phyloP scores from a whole-genome alignment of 306 rosid genomes.

The Prunus mume region DNA sequence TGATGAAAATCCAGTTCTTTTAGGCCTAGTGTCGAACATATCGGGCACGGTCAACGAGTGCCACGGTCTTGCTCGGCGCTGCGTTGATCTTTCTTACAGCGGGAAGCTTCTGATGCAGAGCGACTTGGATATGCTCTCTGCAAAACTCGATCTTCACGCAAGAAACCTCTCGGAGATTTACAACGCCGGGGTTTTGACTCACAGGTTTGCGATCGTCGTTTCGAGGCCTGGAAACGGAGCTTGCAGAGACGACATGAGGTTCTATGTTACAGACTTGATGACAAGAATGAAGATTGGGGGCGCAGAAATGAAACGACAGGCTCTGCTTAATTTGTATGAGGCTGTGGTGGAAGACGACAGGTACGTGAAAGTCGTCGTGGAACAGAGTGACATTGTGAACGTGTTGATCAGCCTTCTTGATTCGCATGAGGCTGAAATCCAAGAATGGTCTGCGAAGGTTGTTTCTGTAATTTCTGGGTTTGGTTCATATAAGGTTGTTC shows the following conservation, averaged over 20 bases:
- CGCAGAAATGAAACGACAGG: constrained; percentile 63
- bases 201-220: constrained; percentile 62
- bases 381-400: constrained; percentile 49
- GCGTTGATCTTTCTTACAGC: constrained; percentile 69
- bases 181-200: constrained; percentile 44
- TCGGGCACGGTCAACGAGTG: constrained; percentile 49
- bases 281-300: constrained; percentile 80
- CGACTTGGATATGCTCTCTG: constrained; percentile 63
- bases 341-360: constrained; percentile 61
- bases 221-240: constrained; percentile 68
- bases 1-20: constrained; percentile 40
- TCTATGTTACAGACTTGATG: constrained; percentile 66
- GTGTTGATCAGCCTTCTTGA: constrained; percentile 53
- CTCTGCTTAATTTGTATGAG: constrained; percentile 46
- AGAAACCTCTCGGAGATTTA: constrained; percentile 52
- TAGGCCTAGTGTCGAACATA: constrained; percentile 32
- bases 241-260: constrained; percentile 76
- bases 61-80: constrained; percentile 65
- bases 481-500: constrained; percentile 43
- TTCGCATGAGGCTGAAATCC: constrained; percentile 56
- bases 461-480: constrained; percentile 54
- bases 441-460: constrained; percentile 53
- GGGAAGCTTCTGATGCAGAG: constrained; percentile 97
- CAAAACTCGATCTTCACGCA: constrained; percentile 53
- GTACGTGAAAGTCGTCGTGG: constrained; percentile 59